These are phyloP conservation scores for Castanopsis chinensis DNA, from an alignment of 306 rosid species.

Conservation along the genomic window DNA sequence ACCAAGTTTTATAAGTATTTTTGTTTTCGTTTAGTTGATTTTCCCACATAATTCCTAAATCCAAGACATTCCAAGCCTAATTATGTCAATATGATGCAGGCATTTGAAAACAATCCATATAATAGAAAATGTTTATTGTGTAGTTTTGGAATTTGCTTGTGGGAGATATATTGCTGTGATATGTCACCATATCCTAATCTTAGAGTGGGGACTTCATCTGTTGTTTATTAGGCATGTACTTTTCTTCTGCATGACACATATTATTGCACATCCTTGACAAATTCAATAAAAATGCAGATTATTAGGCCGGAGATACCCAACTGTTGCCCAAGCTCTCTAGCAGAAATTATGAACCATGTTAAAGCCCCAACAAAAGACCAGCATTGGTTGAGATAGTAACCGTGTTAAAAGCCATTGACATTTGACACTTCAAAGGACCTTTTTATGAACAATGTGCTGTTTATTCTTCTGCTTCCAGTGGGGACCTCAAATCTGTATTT, in stretches of 20 bases:
- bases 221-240: background rate
- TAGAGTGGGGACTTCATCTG: background rate
- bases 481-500: background rate
- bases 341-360: background rate
- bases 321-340: slow-evolving; percentile 12
- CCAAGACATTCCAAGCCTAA: too few relatives aligned
- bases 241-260: background rate
- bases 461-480: background rate
- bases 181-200: background rate
- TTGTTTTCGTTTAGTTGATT: background rate
- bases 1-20: background rate
- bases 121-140: slow-evolving; percentile 1
- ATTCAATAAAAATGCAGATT: background rate
- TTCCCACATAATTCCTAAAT: background rate
- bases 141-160: slow-evolving; percentile 20
- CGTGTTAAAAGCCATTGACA: background rate
- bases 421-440: background rate
- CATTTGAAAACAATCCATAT: background rate
- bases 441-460: background rate
- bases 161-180: slow-evolving; percentile 15
- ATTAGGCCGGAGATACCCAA: slow-evolving; percentile 10
- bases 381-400: slow-evolving; percentile 5
- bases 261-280: background rate
- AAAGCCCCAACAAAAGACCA: slow-evolving; percentile 12
- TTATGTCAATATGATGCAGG: background rate